A percentile compares a stretch with the other conserved stretches of the same genome.
Conservation (phyloP, 2,329 filamentous ascomycete genomes). For the Coniella lustricola region DNA sequence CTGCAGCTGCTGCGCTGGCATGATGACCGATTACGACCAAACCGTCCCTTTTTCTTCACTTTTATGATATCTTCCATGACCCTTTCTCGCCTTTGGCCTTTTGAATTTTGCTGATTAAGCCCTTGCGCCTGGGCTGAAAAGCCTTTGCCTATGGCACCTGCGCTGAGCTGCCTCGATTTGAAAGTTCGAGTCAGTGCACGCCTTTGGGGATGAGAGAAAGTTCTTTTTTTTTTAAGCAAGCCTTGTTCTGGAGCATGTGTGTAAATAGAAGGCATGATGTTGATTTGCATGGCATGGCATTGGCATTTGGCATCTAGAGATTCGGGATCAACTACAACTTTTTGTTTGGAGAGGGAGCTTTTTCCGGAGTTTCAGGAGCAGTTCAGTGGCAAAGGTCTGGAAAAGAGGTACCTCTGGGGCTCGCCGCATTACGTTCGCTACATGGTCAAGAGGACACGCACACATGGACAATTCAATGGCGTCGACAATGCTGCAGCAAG, state of each 20-base stretch:
- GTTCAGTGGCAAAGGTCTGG: slow-evolving; percentile 27
- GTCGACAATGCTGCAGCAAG: slow-evolving; percentile 15
- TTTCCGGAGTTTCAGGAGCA: slow-evolving; percentile 42
- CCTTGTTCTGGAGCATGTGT: slow-evolving; percentile 30
- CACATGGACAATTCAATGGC: slow-evolving; percentile 7
- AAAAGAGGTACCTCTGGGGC: slow-evolving; percentile 25
- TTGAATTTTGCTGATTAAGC: not conserved
- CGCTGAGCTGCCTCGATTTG: slow-evolving; percentile 8
- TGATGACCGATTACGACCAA: slow-evolving; percentile 13
- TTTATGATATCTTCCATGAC: slow-evolving; percentile 10
- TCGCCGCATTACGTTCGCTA: slow-evolving; percentile 39
- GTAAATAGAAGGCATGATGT: slow-evolving; percentile 43
- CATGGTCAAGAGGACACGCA: slow-evolving; percentile 26
- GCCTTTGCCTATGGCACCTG: slow-evolving; percentile 6
- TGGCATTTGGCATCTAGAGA: slow-evolving; percentile 41
- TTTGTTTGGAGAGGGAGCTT: slow-evolving; percentile 18
- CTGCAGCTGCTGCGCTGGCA: slow-evolving; percentile 22
- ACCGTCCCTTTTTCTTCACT: slow-evolving; percentile 11
- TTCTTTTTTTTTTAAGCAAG: slow-evolving; percentile 13
- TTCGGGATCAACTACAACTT: slow-evolving; percentile 25
- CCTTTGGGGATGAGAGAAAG: slow-evolving; percentile 16
- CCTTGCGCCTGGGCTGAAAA: slow-evolving; percentile 13
- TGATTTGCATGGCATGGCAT: slow-evolving; percentile 43
- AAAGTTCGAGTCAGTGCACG: slow-evolving; percentile 17
- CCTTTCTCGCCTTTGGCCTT: not conserved